Conservation (phyloP, 495 filamentous ascomycete genomes). For the Rusavskia elegans region DNA sequence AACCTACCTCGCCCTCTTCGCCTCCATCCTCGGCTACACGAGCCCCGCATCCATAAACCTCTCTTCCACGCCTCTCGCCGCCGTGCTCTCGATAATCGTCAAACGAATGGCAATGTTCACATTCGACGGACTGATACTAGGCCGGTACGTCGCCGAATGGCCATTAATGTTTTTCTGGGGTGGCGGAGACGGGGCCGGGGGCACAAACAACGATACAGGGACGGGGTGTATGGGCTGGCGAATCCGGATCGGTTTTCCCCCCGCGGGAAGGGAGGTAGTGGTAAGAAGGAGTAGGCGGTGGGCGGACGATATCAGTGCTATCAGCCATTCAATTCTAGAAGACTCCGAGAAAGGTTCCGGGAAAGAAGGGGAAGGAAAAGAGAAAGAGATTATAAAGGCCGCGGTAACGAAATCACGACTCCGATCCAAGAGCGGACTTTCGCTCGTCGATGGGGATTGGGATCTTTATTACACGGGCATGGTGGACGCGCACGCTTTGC, state of each 20-base stretch:
- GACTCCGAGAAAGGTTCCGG: too few relatives aligned
- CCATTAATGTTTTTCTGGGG: conserved; percentile 53
- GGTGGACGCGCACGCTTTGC: conserved; percentile 46
- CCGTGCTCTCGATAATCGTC: conserved; percentile 32
- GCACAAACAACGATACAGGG: conserved; percentile 12
- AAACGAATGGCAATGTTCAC: conserved; percentile 43
- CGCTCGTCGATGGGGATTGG: conserved; percentile 65
- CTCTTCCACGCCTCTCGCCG: conserved; percentile 28
- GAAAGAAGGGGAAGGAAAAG: conserved; percentile 7
- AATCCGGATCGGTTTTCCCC: conserved; percentile 48
- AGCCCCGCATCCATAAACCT: conserved; percentile 41
- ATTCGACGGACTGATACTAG: conserved; percentile 49
- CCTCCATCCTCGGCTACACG: conserved; percentile 43
- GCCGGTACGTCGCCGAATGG: conserved; percentile 57
- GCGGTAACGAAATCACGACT: conserved; percentile 11
- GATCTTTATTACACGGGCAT: conserved; percentile 67
- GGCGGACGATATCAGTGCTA: conserved; percentile 15
- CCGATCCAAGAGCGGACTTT: conserved; percentile 56
- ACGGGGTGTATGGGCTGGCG: conserved; percentile 50
- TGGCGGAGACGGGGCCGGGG: neutral
- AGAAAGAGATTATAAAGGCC: too few relatives aligned
- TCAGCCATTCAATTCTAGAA: too few relatives aligned
- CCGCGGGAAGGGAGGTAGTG: conserved; percentile 49
- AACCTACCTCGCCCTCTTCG: conserved; percentile 48
- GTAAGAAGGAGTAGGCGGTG: conserved; percentile 51